A percentile compares a stretch with the other conserved stretches of the same genome.
These are phyloP conservation scores for Orobanche coerulescens DNA, from an alignment of 257 asterid species.

Conservation along the genomic window DNA sequence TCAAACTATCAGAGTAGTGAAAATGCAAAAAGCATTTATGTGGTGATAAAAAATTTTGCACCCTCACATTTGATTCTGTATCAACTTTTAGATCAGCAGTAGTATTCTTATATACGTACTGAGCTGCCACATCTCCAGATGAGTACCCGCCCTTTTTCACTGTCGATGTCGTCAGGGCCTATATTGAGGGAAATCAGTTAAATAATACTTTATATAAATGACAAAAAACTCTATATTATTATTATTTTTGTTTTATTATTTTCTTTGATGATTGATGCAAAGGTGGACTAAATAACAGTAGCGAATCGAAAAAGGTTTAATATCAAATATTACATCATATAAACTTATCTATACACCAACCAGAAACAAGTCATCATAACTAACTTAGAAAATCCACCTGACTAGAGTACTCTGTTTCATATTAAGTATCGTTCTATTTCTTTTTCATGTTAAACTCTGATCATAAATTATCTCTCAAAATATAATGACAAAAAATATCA, in stretches of 20 bases:
- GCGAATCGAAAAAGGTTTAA: neutral
- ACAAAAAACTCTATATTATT: too few species aligned
- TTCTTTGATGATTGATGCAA: too few species aligned
- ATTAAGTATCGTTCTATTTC: too few species aligned
- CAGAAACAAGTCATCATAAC: neutral
- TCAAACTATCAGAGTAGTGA: conserved; percentile 3
- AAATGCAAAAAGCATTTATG: neutral
- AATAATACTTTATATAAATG: neutral
- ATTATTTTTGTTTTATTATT: too few species aligned
- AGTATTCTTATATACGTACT: conserved; percentile 52
- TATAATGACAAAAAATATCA: too few species aligned
- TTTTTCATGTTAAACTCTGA: too few species aligned
- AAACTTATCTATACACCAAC: neutral
- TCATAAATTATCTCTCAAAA: too few species aligned
- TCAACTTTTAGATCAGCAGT: conserved; percentile 71
- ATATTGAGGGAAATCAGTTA: conserved; percentile 9
- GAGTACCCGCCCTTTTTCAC: conserved; percentile 80
- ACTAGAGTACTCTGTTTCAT: neutral
- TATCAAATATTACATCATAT: neutral
- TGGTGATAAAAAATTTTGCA: conserved; percentile 11
- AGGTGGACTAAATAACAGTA: neutral
- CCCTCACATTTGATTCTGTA: conserved; percentile 73
- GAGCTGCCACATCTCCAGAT: conserved; percentile 76
- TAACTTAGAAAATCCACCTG: neutral
- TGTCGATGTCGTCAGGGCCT: conserved; percentile 80